Conservation (phyloP, 768 basidiomycete species). For the Rhizopogon vulgaris region DNA sequence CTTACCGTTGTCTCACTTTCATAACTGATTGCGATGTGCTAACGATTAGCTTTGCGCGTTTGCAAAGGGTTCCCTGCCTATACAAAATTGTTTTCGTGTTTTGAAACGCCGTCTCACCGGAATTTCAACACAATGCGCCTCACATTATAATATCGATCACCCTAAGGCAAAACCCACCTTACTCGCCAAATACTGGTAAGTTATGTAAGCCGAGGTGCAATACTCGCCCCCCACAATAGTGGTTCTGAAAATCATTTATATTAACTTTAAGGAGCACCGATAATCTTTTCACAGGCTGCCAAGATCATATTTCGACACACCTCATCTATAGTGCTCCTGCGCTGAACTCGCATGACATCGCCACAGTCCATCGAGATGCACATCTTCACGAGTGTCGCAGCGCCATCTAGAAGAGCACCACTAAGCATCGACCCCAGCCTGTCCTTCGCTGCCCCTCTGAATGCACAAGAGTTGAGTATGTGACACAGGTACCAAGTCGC, state of each 20-base stretch:
- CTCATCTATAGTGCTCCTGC: constrained; percentile 6
- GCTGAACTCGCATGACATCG: not conserved
- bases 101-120: too few species aligned
- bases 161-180: constrained; percentile 3
- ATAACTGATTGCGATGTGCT: too few species aligned
- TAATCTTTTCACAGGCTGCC: constrained; percentile 21
- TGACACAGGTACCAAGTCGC: constrained; percentile 22
- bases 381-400: constrained; percentile 17
- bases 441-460: not conserved
- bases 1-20: too few species aligned
- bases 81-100: too few species aligned
- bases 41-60: too few species aligned
- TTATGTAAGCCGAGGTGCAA: constrained; percentile 1
- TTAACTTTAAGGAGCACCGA: constrained; percentile 4
- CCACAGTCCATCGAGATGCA: constrained; percentile 1
- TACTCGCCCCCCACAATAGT: not conserved
- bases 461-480: constrained; percentile 17
- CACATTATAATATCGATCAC: not conserved
- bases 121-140: too few species aligned
- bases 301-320: constrained; percentile 22
- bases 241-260: not conserved
- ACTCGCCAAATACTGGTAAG: constrained; percentile 3
- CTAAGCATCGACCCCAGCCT: constrained; percentile 3
- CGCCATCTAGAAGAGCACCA: constrained; percentile 14
- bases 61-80: too few species aligned